Evolutionary conservation across 768 basidiomycete species (phyloP).

Genomic region (Rubroboletus pulcherrimus): DNA sequence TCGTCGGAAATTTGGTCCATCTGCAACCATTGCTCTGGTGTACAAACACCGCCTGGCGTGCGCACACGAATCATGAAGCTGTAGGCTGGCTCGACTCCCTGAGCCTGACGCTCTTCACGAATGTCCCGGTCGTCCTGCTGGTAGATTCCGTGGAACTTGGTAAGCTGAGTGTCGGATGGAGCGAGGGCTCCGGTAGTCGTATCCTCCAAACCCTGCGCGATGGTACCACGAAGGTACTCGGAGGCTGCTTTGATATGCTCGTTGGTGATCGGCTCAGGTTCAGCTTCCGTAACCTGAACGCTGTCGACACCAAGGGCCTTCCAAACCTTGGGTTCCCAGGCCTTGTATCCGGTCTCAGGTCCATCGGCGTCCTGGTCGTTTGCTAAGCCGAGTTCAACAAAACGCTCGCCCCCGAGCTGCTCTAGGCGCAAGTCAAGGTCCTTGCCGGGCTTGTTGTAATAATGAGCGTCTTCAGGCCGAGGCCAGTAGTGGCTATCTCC

Average conservation of each 20-base stretch:
- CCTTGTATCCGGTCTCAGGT: conserved; percentile 90
- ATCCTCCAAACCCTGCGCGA: conserved; percentile 86
- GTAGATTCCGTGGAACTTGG: conserved; percentile 97
- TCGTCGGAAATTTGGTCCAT: conserved; percentile 97
- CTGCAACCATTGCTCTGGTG: conserved; percentile 86
- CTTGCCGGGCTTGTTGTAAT: conserved; percentile 95
- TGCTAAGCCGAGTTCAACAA: conserved; percentile 77
- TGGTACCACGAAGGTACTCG: conserved; percentile 91
- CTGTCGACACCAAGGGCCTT: conserved; percentile 89
- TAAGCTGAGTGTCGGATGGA: conserved; percentile 86
- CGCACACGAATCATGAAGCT: conserved; percentile 98
- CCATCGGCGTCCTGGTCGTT: conserved; percentile 99
- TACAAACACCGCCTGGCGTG: conserved; percentile 94
- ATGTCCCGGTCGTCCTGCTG: conserved; percentile 99
- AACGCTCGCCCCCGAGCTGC: conserved; percentile 73
- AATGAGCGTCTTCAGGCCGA: conserved; percentile 91
- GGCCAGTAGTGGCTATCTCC: conserved; percentile 99
- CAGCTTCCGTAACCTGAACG: conserved; percentile 84
- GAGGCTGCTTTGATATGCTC: conserved; percentile 99
- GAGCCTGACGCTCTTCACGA: conserved; percentile 88
- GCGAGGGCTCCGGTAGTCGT: conserved; percentile 86
- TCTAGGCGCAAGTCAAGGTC: conserved; percentile 81
- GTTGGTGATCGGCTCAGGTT: conserved; percentile 97
- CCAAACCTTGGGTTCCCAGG: conserved; percentile 94
- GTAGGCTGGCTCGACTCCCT: conserved; percentile 93